Evolutionary conservation across 2,329 filamentous ascomycete species (phyloP).

Genomic region (Talaromyces sp.): DNA sequence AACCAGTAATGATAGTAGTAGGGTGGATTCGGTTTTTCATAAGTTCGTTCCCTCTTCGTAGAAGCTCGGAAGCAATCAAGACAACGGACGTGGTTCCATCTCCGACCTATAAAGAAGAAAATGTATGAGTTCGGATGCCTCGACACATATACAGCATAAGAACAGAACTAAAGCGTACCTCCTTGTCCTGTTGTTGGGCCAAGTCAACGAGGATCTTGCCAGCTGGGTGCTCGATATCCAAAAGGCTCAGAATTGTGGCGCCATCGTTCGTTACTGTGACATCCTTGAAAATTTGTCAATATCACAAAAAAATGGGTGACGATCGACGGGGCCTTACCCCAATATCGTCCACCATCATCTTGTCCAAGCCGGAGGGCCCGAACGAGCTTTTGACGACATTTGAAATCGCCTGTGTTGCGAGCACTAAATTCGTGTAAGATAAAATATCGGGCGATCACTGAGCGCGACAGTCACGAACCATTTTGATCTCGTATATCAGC

Average conservation of each 20-base stretch:
- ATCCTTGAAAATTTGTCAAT: constrained; percentile 54
- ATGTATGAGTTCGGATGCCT: not conserved
- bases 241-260: constrained; percentile 87
- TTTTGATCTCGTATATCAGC: constrained; percentile 97
- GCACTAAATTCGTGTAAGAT: constrained; percentile 51
- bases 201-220: constrained; percentile 98
- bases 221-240: constrained; percentile 96
- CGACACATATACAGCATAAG: not conserved
- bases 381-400: constrained; percentile 99
- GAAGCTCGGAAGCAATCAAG: constrained; percentile 90
- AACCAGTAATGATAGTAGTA: constrained; percentile 98
- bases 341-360: constrained; percentile 99
- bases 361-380: constrained; percentile 92
- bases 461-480: constrained; percentile 50
- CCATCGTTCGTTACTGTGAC: constrained; percentile 99
- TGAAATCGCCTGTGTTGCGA: constrained; percentile 92
- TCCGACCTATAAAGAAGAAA: constrained; percentile 56
- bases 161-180: constrained; percentile 41
- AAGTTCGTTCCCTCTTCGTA: constrained; percentile 90
- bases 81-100: constrained; percentile 98
- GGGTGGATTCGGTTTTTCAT: constrained; percentile 99
- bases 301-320: constrained; percentile 15
- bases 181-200: constrained; percentile 97
- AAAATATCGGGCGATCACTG: constrained; percentile 5
- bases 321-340: constrained; percentile 56